Conservation (phyloP, 345 rosid species). For the Atalantia buxifolia region DNA sequence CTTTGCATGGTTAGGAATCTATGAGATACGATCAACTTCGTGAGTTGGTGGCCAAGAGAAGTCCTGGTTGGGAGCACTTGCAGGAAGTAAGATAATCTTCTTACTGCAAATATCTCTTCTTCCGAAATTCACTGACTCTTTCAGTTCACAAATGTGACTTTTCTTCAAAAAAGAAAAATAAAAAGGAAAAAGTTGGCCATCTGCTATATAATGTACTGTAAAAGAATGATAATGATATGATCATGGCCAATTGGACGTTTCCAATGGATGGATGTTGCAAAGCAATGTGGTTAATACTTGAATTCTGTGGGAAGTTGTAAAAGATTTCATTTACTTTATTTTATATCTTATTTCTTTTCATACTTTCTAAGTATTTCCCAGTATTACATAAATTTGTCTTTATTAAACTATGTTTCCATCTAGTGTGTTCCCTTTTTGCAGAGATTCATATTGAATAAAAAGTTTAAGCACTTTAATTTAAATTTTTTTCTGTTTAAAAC, state of each 20-base stretch:
- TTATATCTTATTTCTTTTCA: background rate
- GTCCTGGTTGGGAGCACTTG: conserved; percentile 92
- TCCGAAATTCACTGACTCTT: background rate
- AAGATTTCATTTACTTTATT: background rate
- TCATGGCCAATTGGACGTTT: background rate
- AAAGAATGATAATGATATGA: background rate
- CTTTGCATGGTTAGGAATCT: conserved; percentile 60
- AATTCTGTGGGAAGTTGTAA: background rate
- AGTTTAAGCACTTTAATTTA: background rate
- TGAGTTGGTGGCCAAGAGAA: conserved; percentile 72
- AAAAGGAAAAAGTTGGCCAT: background rate
- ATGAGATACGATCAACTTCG: conserved; percentile 85
- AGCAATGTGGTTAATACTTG: background rate
- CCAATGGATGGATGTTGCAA: background rate
- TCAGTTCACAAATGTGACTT: background rate
- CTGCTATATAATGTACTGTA: background rate
- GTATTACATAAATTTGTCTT: background rate
- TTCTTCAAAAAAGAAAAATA: background rate
- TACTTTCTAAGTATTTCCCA: background rate
- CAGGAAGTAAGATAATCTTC: conserved; percentile 63
- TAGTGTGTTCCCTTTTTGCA: background rate
- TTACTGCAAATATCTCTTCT: background rate
- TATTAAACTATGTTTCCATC: background rate
- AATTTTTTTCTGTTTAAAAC: too few relatives aligned
- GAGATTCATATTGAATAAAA: background rate